A percentile compares a stretch with the other conserved stretches of the same genome.
Evolutionary conservation across 805 yeast genomes (phyloP).

Genomic region (Lipomyces mesembrius): DNA sequence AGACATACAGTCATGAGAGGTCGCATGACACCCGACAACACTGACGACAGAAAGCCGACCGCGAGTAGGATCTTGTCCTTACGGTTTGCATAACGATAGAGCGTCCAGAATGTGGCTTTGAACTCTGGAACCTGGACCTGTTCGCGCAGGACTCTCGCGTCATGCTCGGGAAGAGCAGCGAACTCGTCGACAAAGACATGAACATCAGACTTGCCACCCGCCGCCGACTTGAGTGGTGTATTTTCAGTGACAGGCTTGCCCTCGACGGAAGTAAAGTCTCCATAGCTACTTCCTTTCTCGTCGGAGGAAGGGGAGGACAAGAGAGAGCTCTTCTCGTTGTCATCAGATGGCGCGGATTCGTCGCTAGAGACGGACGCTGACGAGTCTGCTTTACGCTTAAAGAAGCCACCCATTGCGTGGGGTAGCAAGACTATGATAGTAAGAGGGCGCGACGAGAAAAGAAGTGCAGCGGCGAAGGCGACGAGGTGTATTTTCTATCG

Average conservation of each 20-base stretch:
- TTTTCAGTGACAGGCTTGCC: conserved; percentile 15
- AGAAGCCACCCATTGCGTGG: conserved; percentile 3
- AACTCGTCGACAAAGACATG: conserved; percentile 28
- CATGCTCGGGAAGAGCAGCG: conserved; percentile 42
- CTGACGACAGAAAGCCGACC: conserved; percentile 45
- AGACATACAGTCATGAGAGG: conserved; percentile 47
- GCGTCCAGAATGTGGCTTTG: conserved; percentile 38
- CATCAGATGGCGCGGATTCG: neutral
- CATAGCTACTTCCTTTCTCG: conserved; percentile 11
- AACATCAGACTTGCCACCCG: conserved; percentile 12
- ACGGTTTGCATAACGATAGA: conserved; percentile 47
- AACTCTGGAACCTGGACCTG: conserved; percentile 42
- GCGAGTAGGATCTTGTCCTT: conserved; percentile 24
- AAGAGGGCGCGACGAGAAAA: neutral
- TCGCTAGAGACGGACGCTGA: neutral
- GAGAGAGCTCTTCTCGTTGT: neutral
- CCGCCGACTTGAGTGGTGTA: conserved; percentile 24
- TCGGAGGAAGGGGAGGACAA: conserved; percentile 5
- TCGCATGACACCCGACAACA: conserved; percentile 41
- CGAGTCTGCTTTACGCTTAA: neutral
- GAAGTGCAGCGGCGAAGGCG: neutral
- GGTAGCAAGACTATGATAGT: neutral
- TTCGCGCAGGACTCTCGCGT: conserved; percentile 44
- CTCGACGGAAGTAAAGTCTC: neutral
- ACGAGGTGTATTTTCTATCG: neutral